Evolutionary conservation across 2,329 filamentous ascomycete species (phyloP), one percentile per base, ranked within the genome.

Genomic region (Penicillium sp.): DNA sequence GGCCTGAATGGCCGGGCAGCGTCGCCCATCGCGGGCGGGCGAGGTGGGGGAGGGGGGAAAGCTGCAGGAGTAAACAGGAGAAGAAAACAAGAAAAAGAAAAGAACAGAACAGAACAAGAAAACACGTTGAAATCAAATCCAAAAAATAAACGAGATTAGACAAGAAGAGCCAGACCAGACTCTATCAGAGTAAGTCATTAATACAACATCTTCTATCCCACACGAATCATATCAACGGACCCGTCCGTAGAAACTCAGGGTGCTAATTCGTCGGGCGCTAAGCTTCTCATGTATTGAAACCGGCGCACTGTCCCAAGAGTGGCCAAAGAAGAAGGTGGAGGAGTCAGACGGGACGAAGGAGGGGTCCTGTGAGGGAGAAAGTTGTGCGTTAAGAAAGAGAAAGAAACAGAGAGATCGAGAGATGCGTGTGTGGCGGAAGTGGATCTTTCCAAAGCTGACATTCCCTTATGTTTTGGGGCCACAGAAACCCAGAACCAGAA

Each of bases 1-100:
- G 69, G 63, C 56, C 71, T 68, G 54, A 68, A 66, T 26, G 66
- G 56, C 52, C 67, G 66, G 27, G 64, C 61, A 64, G 65, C 61
- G 33, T 71, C 66, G 54, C 65, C 62, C 72, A 74, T 74, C 61
- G 56, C 49, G 43, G 22, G 46, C 39, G 47, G 22, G 46, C 45
- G 11, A 31, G 46, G 44, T 42, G 49, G 42, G 42, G 37, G 29
- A 39, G 27, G 22, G 37, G 16, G 27, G 19, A 35, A 37, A 48
- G 21, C 22, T 11, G 37, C 29, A 33, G 26, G 19, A 51, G 16
- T n/a, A 24, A 16, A 21, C 44, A 27, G 27, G 26, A 11, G 44
- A 50, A 54, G 56, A 49, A 13, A 49, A 51, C 49, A 21, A n/a
- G 39, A 54, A 4, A 44, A 47, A 45, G 29, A 29, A 35, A 49